Percentiles rank a stretch among this genome's conserved stretches.
Conservation (phyloP, 495 filamentous ascomycete species). For the Parachaetomium inaequale region DNA sequence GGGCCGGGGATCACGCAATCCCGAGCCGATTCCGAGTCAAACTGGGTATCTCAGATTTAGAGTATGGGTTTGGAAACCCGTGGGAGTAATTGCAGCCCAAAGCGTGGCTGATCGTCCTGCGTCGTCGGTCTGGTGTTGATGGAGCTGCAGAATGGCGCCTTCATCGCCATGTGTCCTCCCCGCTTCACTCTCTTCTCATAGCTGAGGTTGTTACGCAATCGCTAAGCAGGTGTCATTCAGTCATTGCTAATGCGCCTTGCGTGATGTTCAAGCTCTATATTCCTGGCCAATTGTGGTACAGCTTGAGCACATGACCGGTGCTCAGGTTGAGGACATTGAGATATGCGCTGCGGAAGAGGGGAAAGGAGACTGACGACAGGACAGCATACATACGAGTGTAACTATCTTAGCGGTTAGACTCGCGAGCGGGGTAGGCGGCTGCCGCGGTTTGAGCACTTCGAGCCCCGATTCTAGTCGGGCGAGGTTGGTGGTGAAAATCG, state of each 20-base stretch:
- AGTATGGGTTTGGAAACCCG: neutral
- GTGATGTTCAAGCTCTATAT: neutral
- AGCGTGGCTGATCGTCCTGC: too few relatives aligned
- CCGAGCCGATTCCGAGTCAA: neutral
- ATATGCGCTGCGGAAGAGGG: too few relatives aligned
- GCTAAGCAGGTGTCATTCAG: neutral
- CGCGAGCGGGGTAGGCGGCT: too few relatives aligned
- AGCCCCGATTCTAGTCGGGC: slow-evolving; percentile 7
- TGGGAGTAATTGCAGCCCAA: neutral
- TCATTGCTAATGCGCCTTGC: neutral
- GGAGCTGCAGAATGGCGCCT: neutral
- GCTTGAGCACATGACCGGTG: neutral
- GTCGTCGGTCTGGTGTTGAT: neutral
- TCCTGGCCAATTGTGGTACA: neutral
- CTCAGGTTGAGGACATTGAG: too few relatives aligned
- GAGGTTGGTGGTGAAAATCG: neutral
- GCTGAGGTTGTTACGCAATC: neutral
- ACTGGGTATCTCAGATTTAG: neutral
- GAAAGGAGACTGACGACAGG: too few relatives aligned
- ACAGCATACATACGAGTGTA: too few relatives aligned
- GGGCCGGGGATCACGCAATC: slow-evolving; percentile 14
- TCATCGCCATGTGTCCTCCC: neutral
- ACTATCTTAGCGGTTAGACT: too few relatives aligned
- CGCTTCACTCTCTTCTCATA: neutral
- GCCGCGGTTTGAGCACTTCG: too few relatives aligned